phyloP scores from a whole-genome alignment of 805 yeast species.

The Ogataea naganishii region DNA sequence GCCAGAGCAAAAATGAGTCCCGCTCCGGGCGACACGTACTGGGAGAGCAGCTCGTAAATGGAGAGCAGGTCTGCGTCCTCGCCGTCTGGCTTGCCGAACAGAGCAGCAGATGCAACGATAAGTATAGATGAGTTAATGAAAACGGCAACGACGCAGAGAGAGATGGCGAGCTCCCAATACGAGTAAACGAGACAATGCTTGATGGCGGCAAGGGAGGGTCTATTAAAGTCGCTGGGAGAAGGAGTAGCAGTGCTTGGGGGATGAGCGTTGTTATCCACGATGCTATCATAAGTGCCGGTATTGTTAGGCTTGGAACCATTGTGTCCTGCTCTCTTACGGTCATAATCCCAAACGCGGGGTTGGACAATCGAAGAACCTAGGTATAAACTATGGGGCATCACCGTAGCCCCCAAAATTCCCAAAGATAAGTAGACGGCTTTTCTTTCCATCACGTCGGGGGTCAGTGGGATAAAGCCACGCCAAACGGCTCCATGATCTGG shows the following conservation, averaged over 20 bases:
- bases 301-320: no score
- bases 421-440: slow-evolving; percentile 67
- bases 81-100: slow-evolving; percentile 64
- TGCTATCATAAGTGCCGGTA: no score
- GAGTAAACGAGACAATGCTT: slow-evolving; percentile 65
- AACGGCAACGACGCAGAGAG: slow-evolving; percentile 72
- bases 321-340: no score
- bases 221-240: no score
- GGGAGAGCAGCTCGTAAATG: slow-evolving; percentile 56
- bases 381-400: slow-evolving; percentile 87
- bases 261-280: no score
- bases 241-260: no score
- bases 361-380: slow-evolving; percentile 85
- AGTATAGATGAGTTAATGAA: slow-evolving; percentile 82
- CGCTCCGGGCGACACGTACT: slow-evolving; percentile 60
- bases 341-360: slow-evolving; percentile 72
- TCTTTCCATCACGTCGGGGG: slow-evolving; percentile 44
- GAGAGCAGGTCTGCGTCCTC: slow-evolving; percentile 75
- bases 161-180: slow-evolving; percentile 57
- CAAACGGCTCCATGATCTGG: slow-evolving; percentile 44
- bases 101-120: slow-evolving; percentile 72
- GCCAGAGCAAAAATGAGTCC: slow-evolving; percentile 85
- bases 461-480: slow-evolving; percentile 62
- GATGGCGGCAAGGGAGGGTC: slow-evolving; percentile 69
- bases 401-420: slow-evolving; percentile 89